Evolutionary conservation across 306 rosid species (phyloP).

Genomic region (Prunus mume): DNA sequence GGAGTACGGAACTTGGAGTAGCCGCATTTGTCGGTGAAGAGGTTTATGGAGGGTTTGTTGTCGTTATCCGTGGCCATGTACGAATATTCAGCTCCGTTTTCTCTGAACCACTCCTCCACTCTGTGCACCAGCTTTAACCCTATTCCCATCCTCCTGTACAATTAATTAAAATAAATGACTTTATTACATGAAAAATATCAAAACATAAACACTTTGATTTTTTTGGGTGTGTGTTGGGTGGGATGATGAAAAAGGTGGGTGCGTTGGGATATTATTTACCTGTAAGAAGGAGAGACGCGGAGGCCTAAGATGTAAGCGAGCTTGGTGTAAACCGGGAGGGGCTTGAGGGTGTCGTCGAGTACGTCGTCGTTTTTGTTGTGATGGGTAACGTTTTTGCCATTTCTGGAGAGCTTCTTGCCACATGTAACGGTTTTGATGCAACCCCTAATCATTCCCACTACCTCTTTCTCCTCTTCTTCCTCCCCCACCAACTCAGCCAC

Average conservation of each 20-base stretch:
- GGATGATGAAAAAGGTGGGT: background rate
- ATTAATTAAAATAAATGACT: background rate
- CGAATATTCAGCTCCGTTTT: conserved; percentile 77
- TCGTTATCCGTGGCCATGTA: conserved; percentile 91
- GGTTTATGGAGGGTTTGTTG: conserved; percentile 71
- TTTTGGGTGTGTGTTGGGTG: background rate
- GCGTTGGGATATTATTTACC: conserved; percentile 33
- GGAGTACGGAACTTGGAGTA: conserved; percentile 87
- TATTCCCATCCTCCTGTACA: conserved; percentile 85
- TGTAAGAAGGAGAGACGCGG: conserved; percentile 80
- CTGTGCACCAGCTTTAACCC: conserved; percentile 60
- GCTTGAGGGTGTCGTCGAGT: conserved; percentile 15
- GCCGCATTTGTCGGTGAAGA: conserved; percentile 91
- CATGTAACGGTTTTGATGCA: conserved; percentile 92
- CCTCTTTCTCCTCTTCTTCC: conserved; percentile 49
- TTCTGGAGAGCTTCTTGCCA: conserved; percentile 58
- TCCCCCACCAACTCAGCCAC: conserved; percentile 54
- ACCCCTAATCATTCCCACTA: conserved; percentile 90
- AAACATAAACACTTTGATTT: rapidly evolving
- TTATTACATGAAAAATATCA: background rate
- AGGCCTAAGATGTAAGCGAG: conserved; percentile 87
- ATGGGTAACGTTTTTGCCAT: conserved; percentile 24
- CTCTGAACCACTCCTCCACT: conserved; percentile 75
- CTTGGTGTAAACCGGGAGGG: conserved; percentile 66
- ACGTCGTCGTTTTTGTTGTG: background rate